Base-by-base conservation (phyloP, 495 filamentous ascomycete genomes). In the Aspergillus panamensis region DNA sequence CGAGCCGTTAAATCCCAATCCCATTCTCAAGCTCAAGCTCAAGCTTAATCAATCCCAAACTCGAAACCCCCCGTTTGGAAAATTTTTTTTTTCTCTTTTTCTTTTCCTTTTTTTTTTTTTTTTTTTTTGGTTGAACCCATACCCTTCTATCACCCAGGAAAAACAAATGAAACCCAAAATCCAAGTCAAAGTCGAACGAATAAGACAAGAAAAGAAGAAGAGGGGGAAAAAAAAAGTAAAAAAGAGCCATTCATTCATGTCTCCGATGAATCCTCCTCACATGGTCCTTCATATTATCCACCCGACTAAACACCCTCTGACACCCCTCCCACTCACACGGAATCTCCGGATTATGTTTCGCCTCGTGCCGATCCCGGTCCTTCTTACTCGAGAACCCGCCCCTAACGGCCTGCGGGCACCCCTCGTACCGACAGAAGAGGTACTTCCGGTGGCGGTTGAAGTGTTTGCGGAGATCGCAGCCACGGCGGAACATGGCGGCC, bases 371-470 rank as follows among this genome's bases (percentile, higher is more conserved):
- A 44, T 80, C 76, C 14, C 82, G 77, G 54, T 87, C 84, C 56
- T 87, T 87, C 69, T 84, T 84, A 55, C 80, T 84, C 1, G 80
- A 84, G 63, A 87, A 87, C 7, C 84, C 83, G 9, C 80, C 82
- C 16, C 76, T 75, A 7, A 62, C 70, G 6, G 78, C 70, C 61
- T 85, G 81, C 10, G 83, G 79, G 61, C 84, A 87, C n/a, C 77
- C 78, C 57, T 80, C 75, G 55, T 83, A 73, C 2, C 82, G 82
- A 66, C 84, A 87, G 67, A 86, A 85, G 25, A 85, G 76, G 19
- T 81, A 73, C 57, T 86, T 86, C 8, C 75, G 79, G 65, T 87
- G 84, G 0, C 84, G 73, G 63, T 84, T 84, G 68, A 77, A 84
- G 62, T 87, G 84, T 62, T 87, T 87, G 25, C 84, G 77, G 35